Evolutionary conservation across 148 eudicot genomes (phyloP).

Genomic region (Tetragonia tetragonoides): DNA sequence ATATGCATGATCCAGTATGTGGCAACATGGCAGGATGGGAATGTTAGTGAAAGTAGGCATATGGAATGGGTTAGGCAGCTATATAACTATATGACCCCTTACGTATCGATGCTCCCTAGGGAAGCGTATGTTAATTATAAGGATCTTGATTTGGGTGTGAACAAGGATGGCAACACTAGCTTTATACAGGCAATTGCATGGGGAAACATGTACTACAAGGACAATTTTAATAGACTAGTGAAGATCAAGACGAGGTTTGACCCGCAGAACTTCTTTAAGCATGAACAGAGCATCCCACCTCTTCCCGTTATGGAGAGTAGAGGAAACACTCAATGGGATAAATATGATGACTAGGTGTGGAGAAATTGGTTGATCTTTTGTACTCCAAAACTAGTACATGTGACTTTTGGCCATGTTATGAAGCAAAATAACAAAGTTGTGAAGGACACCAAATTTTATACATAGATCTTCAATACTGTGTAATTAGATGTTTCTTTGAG

Average conservation of each 20-base stretch:
- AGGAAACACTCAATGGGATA: conserved; percentile 14
- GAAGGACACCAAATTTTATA: background rate
- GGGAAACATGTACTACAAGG: conserved; percentile 36
- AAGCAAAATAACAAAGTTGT: background rate
- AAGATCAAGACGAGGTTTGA: conserved; percentile 34
- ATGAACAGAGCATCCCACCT: conserved; percentile 40
- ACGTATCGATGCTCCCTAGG: conserved; percentile 34
- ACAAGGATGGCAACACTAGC: conserved; percentile 17
- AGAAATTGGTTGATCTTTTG: conserved; percentile 8
- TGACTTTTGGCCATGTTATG: background rate
- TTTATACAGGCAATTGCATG: conserved; percentile 35
- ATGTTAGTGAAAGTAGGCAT: conserved; percentile 27
- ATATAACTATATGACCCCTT: conserved; percentile 35
- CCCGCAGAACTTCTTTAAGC: conserved; percentile 31
- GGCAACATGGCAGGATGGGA: conserved; percentile 31
- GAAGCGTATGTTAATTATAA: conserved; percentile 35
- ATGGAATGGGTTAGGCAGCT: conserved; percentile 32
- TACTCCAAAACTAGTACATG: background rate
- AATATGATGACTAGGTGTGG: conserved; percentile 6
- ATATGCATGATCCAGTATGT: conserved; percentile 33
- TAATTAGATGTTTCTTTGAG: no score
- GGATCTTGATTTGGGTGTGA: conserved; percentile 40
- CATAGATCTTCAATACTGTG: background rate
- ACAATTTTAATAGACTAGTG: conserved; percentile 29
- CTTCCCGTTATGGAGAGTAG: conserved; percentile 29